Evolutionary conservation across 768 basidiomycete genomes (phyloP).

Genomic region (Trametes gibbosa): DNA sequence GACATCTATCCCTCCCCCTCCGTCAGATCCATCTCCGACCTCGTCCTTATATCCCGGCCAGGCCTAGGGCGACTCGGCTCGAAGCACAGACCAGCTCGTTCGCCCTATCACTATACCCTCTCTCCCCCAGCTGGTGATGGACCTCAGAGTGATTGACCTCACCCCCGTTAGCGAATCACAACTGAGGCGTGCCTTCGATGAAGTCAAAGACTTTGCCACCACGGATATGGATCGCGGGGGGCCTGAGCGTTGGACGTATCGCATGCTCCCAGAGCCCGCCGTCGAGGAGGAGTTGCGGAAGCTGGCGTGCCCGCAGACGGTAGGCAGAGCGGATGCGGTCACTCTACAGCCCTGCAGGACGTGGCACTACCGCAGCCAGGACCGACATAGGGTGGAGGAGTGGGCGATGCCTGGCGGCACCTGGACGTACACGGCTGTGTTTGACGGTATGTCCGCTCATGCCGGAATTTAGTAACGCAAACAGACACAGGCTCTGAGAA

Average conservation of each 20-base stretch:
- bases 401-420: conserved; percentile 40
- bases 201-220: conserved; percentile 49
- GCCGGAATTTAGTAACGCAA: not conserved
- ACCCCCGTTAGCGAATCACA: conserved; percentile 46
- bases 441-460: conserved; percentile 37
- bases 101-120: not conserved
- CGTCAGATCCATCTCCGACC: conserved; percentile 12
- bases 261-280: conserved; percentile 39
- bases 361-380: conserved; percentile 38
- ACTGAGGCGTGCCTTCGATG: conserved; percentile 47
- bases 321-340: conserved; percentile 36
- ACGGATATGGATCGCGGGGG: conserved; percentile 56
- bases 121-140: conserved; percentile 14
- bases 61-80: not conserved
- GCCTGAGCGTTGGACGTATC: conserved; percentile 53
- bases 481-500: not conserved
- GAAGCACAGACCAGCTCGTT: not conserved
- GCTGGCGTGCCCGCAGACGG: conserved; percentile 36
- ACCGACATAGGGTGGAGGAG: conserved; percentile 39
- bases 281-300: conserved; percentile 40
- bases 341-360: conserved; percentile 43
- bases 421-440: conserved; percentile 46
- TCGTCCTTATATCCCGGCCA: conserved; percentile 1
- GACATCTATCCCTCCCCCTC: conserved; percentile 2
- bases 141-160: conserved; percentile 39